Evolutionary conservation across 352 stramenopile species (phyloP).

Genomic region (Salisapilia sapeloensis): DNA sequence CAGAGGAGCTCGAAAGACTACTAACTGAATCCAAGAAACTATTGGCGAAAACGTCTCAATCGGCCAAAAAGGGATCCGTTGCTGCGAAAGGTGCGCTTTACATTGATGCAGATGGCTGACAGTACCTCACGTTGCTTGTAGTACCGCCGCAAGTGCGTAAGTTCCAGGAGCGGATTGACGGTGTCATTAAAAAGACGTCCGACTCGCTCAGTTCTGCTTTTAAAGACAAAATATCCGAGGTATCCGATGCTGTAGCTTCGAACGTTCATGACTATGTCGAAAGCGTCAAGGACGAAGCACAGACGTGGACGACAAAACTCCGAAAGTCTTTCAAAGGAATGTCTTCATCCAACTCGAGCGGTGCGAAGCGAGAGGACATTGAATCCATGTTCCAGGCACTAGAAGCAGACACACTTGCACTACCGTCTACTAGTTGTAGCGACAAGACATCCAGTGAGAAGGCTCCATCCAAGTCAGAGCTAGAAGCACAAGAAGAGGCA

Average conservation of each 20-base stretch:
- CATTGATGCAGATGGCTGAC: no score
- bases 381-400: neutral
- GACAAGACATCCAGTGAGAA: no score
- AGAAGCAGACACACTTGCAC: no score
- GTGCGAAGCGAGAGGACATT: neutral
- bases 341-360: no score
- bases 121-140: no score
- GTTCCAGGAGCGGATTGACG: slow-evolving; percentile 28
- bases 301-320: slow-evolving; percentile 17
- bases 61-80: no score
- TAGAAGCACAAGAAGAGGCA: no score
- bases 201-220: slow-evolving; percentile 21
- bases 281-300: slow-evolving; percentile 34
- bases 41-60: slow-evolving; percentile 7
- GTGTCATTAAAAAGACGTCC: slow-evolving; percentile 23
- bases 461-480: no score
- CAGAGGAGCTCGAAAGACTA: slow-evolving; percentile 33
- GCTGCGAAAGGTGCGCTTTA: no score
- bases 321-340: no score
- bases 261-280: slow-evolving; percentile 38
- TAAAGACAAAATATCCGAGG: slow-evolving; percentile 44
- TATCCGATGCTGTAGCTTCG: slow-evolving; percentile 28
- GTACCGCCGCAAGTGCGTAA: slow-evolving; percentile 13
- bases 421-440: no score
- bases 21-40: slow-evolving; percentile 30